A percentile compares a stretch with the other conserved stretches of the same genome.
These are phyloP conservation scores for Breynia disticha DNA, from an alignment of 441 rosid genomes.

Conservation along the genomic window DNA sequence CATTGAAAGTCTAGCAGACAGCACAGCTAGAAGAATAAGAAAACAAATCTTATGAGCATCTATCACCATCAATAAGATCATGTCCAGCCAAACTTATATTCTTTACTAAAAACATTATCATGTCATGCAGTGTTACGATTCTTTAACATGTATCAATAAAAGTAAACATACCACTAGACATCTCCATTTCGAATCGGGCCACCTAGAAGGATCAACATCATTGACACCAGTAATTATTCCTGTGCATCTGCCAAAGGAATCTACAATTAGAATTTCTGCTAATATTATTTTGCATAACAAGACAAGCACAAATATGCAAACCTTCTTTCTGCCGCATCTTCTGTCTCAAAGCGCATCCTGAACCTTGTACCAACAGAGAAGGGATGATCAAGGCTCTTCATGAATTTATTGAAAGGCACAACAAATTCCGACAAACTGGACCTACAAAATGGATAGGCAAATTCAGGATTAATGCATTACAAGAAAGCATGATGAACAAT, in stretches of 20 bases:
- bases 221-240: conserved; percentile 69
- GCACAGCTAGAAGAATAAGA: too few relatives aligned
- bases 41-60: too few relatives aligned
- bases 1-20: too few relatives aligned
- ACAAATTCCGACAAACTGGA: conserved; percentile 68
- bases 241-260: conserved; percentile 40
- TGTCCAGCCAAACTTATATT: not conserved
- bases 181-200: conserved; percentile 97
- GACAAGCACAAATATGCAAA: conserved; percentile 17
- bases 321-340: conserved; percentile 92
- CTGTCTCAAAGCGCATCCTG: conserved; percentile 68
- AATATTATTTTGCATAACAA: not conserved
- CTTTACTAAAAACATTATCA: too few relatives aligned
- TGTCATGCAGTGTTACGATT: not conserved
- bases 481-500: not conserved
- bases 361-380: conserved; percentile 79
- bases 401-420: conserved; percentile 53
- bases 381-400: conserved; percentile 59
- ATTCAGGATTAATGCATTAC: not conserved
- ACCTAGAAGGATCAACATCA: conserved; percentile 75
- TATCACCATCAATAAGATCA: not conserved
- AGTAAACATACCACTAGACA: conserved; percentile 54
- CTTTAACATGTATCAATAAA: not conserved
- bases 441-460: conserved; percentile 26
- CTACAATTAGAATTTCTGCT: conserved; percentile 5